A percentile compares a stretch with the other conserved stretches of the same genome.
Conservation (phyloP, 495 filamentous ascomycete genomes). For the Cetradonia linearis region DNA sequence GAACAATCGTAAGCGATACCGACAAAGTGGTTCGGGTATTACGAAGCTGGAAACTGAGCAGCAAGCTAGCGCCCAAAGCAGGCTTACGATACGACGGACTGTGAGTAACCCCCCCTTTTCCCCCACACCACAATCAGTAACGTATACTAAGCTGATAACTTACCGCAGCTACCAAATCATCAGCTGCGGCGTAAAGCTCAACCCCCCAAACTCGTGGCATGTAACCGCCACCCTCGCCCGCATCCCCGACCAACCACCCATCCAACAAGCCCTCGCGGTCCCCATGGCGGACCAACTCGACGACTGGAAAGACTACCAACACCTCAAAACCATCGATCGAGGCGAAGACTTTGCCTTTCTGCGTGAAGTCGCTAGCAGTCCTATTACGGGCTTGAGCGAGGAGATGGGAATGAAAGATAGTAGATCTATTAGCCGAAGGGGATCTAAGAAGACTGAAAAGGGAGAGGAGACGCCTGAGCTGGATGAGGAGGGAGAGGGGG, state of each 20-base stretch:
- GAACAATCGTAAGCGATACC: slow-evolving; percentile 7
- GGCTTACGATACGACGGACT: slow-evolving; percentile 26
- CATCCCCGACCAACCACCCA: slow-evolving; percentile 10
- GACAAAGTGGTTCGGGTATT: slow-evolving; percentile 19
- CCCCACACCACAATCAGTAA: not conserved
- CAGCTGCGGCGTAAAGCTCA: slow-evolving; percentile 15
- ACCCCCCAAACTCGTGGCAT: slow-evolving; percentile 6
- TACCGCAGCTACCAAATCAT: slow-evolving; percentile 18
- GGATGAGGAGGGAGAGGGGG: not conserved
- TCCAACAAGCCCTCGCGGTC: slow-evolving; percentile 10
- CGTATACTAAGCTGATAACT: not conserved
- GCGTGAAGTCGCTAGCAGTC: not conserved
- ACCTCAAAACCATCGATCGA: slow-evolving; percentile 3
- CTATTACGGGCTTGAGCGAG: not conserved
- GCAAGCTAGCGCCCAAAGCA: slow-evolving; percentile 17
- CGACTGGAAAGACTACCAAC: slow-evolving; percentile 24
- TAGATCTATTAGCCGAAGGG: slow-evolving; percentile 14
- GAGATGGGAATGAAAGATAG: slow-evolving; percentile 3
- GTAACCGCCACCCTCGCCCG: slow-evolving; percentile 17
- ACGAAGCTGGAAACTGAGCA: slow-evolving; percentile 16
- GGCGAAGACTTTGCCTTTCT: slow-evolving; percentile 10
- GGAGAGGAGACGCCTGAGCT: not conserved
- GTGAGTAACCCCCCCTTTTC: slow-evolving; percentile 11
- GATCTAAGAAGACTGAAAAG: not conserved
- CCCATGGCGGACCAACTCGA: slow-evolving; percentile 23